Percentiles rank a stretch among this genome's conserved stretches.
Evolutionary conservation across 1,284 basidiomycete species (phyloP).

Genomic region (Heterobasidion occidentale): DNA sequence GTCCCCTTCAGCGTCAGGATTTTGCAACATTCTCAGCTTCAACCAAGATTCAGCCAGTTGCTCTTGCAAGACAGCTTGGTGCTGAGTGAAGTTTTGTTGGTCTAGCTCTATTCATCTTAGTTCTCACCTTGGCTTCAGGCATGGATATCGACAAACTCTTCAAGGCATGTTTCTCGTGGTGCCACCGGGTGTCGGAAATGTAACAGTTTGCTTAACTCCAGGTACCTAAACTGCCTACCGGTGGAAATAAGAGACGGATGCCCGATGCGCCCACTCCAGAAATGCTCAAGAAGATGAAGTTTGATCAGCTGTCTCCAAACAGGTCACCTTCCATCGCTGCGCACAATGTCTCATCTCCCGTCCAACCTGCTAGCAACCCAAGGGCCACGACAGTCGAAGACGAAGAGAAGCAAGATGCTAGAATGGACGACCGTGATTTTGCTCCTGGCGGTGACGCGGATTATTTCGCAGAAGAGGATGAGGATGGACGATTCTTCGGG

Average conservation of each 20-base stretch:
- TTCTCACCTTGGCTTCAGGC: neutral
- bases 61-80: too few species aligned
- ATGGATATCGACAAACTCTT: slow-evolving; percentile 82
- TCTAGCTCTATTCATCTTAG: too few species aligned
- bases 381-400: slow-evolving; percentile 45
- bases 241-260: slow-evolving; percentile 70
- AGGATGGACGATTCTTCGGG: slow-evolving; percentile 89
- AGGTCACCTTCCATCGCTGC: neutral
- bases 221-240: slow-evolving; percentile 63
- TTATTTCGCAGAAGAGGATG: slow-evolving; percentile 86
- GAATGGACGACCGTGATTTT: slow-evolving; percentile 41
- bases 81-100: too few species aligned
- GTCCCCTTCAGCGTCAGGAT: too few species aligned
- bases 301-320: slow-evolving; percentile 30
- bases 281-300: slow-evolving; percentile 70
- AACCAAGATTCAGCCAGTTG: too few species aligned
- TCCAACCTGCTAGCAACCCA: slow-evolving; percentile 7
- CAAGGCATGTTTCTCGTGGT: slow-evolving; percentile 44
- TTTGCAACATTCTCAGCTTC: too few species aligned
- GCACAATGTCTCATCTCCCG: neutral
- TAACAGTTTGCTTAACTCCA: slow-evolving; percentile 18
- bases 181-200: neutral
- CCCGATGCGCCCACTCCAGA: slow-evolving; percentile 78
- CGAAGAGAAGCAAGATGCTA: slow-evolving; percentile 38
- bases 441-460: slow-evolving; percentile 82